These are phyloP conservation scores for Vigna angularis DNA, from an alignment of 306 rosid genomes.

Conservation along the genomic window DNA sequence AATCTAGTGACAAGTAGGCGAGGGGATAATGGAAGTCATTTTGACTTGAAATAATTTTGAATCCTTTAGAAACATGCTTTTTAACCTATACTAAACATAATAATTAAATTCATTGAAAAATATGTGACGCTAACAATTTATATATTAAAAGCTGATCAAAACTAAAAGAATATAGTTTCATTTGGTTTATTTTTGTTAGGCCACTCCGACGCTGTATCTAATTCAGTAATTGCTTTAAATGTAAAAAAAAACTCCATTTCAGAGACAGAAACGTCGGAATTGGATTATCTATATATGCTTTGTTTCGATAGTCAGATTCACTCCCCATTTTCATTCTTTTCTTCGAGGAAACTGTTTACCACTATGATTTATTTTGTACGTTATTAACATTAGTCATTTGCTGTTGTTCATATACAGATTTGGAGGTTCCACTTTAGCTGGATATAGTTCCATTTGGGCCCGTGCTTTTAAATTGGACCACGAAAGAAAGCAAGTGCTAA, in stretches of 20 bases:
- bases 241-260: background rate
- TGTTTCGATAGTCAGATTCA: background rate
- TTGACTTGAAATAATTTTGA: too few relatives aligned
- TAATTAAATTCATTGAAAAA: too few relatives aligned
- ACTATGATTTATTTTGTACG: background rate
- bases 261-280: background rate
- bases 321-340: background rate
- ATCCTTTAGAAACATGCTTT: too few relatives aligned
- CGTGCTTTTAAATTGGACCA: slow-evolving; percentile 9
- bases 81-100: too few relatives aligned
- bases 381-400: slow-evolving; percentile 1
- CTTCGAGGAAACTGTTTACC: background rate
- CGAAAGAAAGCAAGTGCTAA: background rate
- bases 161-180: background rate
- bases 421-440: slow-evolving; percentile 14
- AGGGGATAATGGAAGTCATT: too few relatives aligned
- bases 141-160: background rate
- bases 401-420: slow-evolving; percentile 20
- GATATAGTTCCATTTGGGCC: slow-evolving; percentile 7
- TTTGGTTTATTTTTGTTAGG: background rate
- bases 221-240: background rate
- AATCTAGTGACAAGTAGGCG: too few relatives aligned
- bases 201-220: background rate
- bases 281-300: background rate
- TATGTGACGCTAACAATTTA: too few relatives aligned